Percentiles rank a stretch among this genome's conserved stretches.
These are phyloP conservation scores for Pelargonium citronellum DNA, from an alignment of 441 rosid genomes.

Conservation along the genomic window DNA sequence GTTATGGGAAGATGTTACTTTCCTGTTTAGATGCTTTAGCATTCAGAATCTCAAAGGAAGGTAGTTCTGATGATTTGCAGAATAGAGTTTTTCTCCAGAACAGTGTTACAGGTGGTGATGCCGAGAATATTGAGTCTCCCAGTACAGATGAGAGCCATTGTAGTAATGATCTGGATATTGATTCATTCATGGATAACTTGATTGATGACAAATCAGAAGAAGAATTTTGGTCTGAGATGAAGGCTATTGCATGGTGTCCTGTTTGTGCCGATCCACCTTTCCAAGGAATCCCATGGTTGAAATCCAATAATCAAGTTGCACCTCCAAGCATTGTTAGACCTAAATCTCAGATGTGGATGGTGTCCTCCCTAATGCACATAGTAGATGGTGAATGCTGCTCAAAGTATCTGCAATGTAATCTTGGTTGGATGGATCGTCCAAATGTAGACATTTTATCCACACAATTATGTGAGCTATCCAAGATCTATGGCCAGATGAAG, in stretches of 20 bases:
- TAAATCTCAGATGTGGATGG: conserved; percentile 77
- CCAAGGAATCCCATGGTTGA: conserved; percentile 82
- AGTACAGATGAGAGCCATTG: conserved; percentile 29
- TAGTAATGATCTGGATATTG: conserved; percentile 37
- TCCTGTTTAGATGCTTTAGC: conserved; percentile 60
- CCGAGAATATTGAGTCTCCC: conserved; percentile 26
- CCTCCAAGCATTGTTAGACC: conserved; percentile 81
- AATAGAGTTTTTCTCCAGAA: conserved; percentile 24
- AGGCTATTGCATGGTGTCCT: conserved; percentile 86
- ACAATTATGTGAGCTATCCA: conserved; percentile 73
- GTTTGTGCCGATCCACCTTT: conserved; percentile 63
- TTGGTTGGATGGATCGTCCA: conserved; percentile 79
- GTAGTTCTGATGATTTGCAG: conserved; percentile 32
- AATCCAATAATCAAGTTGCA: conserved; percentile 53
- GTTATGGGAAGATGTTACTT: conserved; percentile 58
- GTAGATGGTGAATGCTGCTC: conserved; percentile 68
- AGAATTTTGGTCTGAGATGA: conserved; percentile 83
- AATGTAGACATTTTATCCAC: conserved; percentile 47
- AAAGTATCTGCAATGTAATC: conserved; percentile 52
- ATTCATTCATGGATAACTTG: conserved; percentile 44
- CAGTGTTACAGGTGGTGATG: conserved; percentile 26
- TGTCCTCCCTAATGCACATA: conserved; percentile 68
- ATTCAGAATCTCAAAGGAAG: conserved; percentile 46
- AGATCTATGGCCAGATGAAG: conserved; percentile 56
- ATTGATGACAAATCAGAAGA: conserved; percentile 57